Evolutionary conservation across 1,284 basidiomycete genomes (phyloP).

Genomic region (Apiotrichum siamense): DNA sequence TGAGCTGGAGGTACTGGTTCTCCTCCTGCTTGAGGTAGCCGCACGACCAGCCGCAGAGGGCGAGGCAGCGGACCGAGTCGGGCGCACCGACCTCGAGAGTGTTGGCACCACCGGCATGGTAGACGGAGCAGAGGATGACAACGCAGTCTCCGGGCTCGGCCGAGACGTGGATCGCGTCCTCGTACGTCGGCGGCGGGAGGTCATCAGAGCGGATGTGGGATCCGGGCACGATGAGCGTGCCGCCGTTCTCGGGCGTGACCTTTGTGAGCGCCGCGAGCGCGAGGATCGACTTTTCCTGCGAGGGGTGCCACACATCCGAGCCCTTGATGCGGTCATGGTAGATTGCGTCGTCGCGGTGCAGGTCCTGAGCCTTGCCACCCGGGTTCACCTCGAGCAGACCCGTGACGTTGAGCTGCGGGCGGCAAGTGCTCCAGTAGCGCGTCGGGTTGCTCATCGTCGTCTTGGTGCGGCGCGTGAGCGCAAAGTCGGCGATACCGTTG

Average conservation of each 20-base stretch:
- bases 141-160: conserved; percentile 18
- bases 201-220: conserved; percentile 18
- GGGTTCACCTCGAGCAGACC: conserved; percentile 16
- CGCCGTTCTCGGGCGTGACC: conserved; percentile 18
- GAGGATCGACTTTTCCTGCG: conserved; percentile 15
- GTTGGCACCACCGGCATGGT: conserved; percentile 18
- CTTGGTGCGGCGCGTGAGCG: conserved; percentile 16
- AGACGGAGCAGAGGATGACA: conserved; percentile 17
- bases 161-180: conserved; percentile 12
- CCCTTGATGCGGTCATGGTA: conserved; percentile 16
- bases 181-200: conserved; percentile 16
- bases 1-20: conserved; percentile 22
- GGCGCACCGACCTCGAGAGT: conserved; percentile 7
- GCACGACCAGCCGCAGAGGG: conserved; percentile 13
- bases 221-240: conserved; percentile 18
- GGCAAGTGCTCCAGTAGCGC: conserved; percentile 15
- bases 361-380: conserved; percentile 16
- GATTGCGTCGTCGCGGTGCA: conserved; percentile 20
- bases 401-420: conserved; percentile 19
- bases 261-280: conserved; percentile 10
- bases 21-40: conserved; percentile 20
- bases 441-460: conserved; percentile 16
- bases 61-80: conserved; percentile 13
- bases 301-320: conserved; percentile 13
- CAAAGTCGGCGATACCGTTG: conserved; percentile 15